Base-by-base conservation (phyloP, 495 filamentous ascomycete genomes). In the Achaetomiella virescens region DNA sequence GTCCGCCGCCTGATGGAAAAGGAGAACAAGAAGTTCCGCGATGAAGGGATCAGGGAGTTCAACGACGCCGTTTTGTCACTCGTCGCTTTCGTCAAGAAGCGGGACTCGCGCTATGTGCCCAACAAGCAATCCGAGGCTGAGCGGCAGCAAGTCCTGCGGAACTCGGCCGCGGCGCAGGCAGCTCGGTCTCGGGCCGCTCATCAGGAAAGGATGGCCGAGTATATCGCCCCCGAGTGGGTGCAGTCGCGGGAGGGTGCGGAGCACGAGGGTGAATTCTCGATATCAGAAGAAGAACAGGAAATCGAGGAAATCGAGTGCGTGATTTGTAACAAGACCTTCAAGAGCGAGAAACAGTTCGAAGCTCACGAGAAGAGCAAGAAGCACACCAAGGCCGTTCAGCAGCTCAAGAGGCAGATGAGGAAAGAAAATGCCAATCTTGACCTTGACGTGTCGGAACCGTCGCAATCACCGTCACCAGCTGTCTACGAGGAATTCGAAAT, bases 311-410 rank as follows among this genome's bases (percentile, higher is more conserved):
- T 89, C 52, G 93, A 97, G 66, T 99, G 93, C 66, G 84, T 97
- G 48, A 87, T 88, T 20, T 99, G 93, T 66, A 79, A 82, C 63
- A 99, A 99, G 72, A 85, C 62, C 3, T 99, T 97, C 77, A 95
- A 95, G 67, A 96, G 90, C 54, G 85, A 96, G 65, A 88, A 87
- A 61, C 93, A 97, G 61, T 92, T 84, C 57, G 84, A 91, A 65
- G 83, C 87, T n/a, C 93, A 99, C 64, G 92, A 97, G 72, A 88
- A 85, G 70, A 96, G 91, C 74, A 97, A 95, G 66, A 97, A 97
- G 66, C 93, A 99, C 64, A 63, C 83, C 42, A 96, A 95, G 65
- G 87, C 88, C 3, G 79, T 96, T 6, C 83, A 89, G 57, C 81
- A 89, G 58, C 68, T 99, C 35, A 82, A 80, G 61, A 77, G 83